These are phyloP conservation scores for Gypsophila paniculata DNA, from an alignment of 179 eudicot species.

Conservation along the genomic window DNA sequence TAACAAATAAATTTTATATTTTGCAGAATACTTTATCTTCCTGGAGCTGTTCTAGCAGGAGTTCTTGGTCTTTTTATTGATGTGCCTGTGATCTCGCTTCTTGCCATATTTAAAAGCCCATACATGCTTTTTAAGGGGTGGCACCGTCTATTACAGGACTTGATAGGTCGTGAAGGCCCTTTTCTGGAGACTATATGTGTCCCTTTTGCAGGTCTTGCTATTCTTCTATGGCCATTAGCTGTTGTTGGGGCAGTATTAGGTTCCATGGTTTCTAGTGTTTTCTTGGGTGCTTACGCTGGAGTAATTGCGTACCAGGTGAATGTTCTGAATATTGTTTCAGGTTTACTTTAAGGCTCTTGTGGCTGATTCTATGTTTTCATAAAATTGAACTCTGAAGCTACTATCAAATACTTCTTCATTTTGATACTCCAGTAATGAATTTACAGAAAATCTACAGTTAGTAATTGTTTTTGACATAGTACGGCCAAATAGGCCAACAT, in stretches of 20 bases:
- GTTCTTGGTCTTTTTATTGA: slow-evolving; percentile 60
- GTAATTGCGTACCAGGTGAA: slow-evolving; percentile 76
- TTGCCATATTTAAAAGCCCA: slow-evolving; percentile 76
- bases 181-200: slow-evolving; percentile 94
- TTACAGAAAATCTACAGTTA: not conserved
- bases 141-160: slow-evolving; percentile 74
- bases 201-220: slow-evolving; percentile 90
- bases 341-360: not conserved
- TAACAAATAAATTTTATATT: not conserved
- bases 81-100: slow-evolving; percentile 57
- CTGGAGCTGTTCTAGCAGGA: slow-evolving; percentile 62
- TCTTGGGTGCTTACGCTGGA: slow-evolving; percentile 78
- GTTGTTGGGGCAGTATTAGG: slow-evolving; percentile 82
- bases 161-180: slow-evolving; percentile 94
- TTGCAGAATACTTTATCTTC: slow-evolving; percentile 70
- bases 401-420: not conserved
- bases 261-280: slow-evolving; percentile 62
- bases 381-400: not conserved
- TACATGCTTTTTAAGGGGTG: slow-evolving; percentile 94
- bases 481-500: not conserved
- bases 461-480: not conserved
- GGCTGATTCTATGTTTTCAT: not conserved
- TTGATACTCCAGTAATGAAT: not conserved
- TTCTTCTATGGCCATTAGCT: slow-evolving; percentile 89
- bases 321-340: not conserved